phyloP scores from a whole-genome alignment of 2,329 filamentous ascomycete species.

The Fusarium begoniae region DNA sequence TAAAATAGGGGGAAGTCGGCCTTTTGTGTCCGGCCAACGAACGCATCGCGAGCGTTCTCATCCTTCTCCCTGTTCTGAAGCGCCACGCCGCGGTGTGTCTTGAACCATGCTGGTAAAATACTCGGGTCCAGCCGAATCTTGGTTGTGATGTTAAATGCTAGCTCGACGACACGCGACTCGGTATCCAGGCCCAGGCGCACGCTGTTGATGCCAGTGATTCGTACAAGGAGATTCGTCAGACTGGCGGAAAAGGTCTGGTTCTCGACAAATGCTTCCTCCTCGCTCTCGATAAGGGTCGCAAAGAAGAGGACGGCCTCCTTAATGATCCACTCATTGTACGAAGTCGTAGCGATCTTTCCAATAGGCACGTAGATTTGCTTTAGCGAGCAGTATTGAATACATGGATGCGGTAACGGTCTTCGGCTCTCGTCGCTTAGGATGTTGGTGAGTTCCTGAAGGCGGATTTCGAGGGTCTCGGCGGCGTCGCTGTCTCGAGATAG shows the following conservation, averaged over 20 bases:
- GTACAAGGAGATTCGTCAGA: conserved; percentile 84
- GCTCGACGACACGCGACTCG: conserved; percentile 88
- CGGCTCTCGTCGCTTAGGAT: conserved; percentile 91
- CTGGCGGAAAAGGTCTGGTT: conserved; percentile 86
- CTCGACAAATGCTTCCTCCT: conserved; percentile 94
- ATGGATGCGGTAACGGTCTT: conserved; percentile 88
- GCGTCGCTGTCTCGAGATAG: conserved; percentile 68
- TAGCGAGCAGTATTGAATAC: conserved; percentile 84
- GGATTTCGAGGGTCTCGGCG: conserved; percentile 69
- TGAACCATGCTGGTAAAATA: conserved; percentile 93
- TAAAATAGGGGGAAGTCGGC: conserved; percentile 97
- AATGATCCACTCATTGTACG: conserved; percentile 86
- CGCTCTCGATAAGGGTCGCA: conserved; percentile 91
- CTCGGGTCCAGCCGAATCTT: conserved; percentile 92
- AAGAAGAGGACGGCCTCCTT: conserved; percentile 87
- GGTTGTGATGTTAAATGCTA: conserved; percentile 94
- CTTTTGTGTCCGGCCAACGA: conserved; percentile 85
- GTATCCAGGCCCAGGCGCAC: conserved; percentile 81
- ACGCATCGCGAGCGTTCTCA: conserved; percentile 75
- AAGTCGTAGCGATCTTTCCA: conserved; percentile 86
- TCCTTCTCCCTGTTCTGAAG: conserved; percentile 50
- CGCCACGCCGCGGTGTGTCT: conserved; percentile 55
- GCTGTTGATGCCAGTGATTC: conserved; percentile 78
- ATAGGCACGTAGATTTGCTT: conserved; percentile 92
- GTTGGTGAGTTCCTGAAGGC: conserved; percentile 70